Evolutionary conservation across 2,329 filamentous ascomycete species (phyloP), one percentile per base, ranked within the genome.

Genomic region (Blastomyces percursus): DNA sequence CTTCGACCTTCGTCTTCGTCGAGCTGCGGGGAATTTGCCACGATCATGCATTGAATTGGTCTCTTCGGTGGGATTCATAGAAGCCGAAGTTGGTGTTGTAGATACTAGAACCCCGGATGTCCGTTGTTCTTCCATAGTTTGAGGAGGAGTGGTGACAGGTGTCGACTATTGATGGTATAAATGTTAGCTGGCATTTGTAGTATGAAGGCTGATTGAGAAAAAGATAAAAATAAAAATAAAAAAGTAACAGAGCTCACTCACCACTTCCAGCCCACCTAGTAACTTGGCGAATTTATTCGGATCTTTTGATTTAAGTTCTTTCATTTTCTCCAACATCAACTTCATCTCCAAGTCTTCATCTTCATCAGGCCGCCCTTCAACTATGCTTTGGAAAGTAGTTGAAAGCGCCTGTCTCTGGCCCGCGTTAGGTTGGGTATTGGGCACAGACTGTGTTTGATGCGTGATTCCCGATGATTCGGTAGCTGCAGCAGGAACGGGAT

Each of bases 241-340:
- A 61, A 46, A 59, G 21, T 14, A 7, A 54, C 1, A 52, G 21
- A 50, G 21, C 19, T 32, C 35, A 21, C 30, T 14, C 42, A 60
- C 44, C 48, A 63, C 79, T 69, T 75, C 83, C 73, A 78, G 69
- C 65, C 73, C 71, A 62, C 84, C 81, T 82, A 82, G 84, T 9
- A 85, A 77, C 66, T 77, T 78, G 30, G 81, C 79, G 59, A 85
- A 79, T 62, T 83, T 74, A 12, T 73, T 72, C 3, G 83, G 83
- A 66, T 85, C 81, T 67, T 80, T 80, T 32, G 73, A 72, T 64
- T 84, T 83, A 63, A 83, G 79, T 64, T 84, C 78, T 48, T 81
- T 76, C 81, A 85, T 84, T 66, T 81, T 83, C 44, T 81, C 77
- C 71, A 84, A 81, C 77, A 84, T 79, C 1, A 74, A 74, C 62